Percentiles rank a stretch among this genome's conserved stretches.
phyloP scores from a whole-genome alignment of 306 rosid species.

The Argentina anserina region DNA sequence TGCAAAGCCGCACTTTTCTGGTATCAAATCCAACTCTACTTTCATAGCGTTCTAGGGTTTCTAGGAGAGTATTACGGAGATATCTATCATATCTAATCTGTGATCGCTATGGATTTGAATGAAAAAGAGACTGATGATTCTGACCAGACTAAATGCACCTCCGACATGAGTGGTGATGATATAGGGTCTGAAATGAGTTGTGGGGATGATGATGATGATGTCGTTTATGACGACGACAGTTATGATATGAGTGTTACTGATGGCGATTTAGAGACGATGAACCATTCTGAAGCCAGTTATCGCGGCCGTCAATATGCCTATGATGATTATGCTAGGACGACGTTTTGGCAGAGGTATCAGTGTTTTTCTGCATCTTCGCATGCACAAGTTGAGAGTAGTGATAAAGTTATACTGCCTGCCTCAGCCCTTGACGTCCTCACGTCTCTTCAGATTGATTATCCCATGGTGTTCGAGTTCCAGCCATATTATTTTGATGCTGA shows the following conservation, averaged over 20 bases:
- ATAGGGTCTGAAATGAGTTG: neutral
- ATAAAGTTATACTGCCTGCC: slow-evolving; percentile 18
- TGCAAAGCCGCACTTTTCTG: neutral
- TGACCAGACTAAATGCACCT: neutral
- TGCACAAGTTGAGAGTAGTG: slow-evolving; percentile 4
- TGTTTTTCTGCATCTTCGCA: neutral
- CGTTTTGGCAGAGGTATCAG: slow-evolving; percentile 1
- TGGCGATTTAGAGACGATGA: neutral
- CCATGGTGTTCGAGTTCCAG: slow-evolving; percentile 10
- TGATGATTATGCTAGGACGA: neutral
- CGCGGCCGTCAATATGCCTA: neutral
- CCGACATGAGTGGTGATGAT: neutral
- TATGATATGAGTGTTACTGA: neutral
- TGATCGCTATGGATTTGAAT: neutral
- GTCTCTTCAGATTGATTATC: neutral
- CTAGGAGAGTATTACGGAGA: neutral
- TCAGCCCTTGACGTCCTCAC: slow-evolving; percentile 15
- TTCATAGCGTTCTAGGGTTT: neutral
- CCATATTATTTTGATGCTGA: neutral
- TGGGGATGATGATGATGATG: neutral
- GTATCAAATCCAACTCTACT: neutral
- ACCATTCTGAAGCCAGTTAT: neutral
- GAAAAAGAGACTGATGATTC: neutral
- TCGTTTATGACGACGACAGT: too few species aligned
- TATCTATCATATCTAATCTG: neutral